Evolutionary conservation across 2,329 filamentous ascomycete genomes (phyloP).

Genomic region (Huntiella decipiens): DNA sequence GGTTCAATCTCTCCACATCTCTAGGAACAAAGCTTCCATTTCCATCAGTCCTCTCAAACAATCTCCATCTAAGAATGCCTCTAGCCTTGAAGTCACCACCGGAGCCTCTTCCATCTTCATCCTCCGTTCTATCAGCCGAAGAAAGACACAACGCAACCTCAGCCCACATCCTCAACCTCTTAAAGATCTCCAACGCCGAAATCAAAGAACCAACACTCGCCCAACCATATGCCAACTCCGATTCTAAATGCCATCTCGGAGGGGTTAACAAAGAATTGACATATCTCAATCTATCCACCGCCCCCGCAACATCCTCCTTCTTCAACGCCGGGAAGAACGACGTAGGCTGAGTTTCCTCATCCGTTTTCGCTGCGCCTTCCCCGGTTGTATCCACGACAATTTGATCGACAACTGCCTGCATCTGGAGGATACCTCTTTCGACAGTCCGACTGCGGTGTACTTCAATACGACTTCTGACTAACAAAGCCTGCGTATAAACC

Average conservation of each 20-base stretch:
- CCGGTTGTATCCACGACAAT: conserved; percentile 65
- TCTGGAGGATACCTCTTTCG: conserved; percentile 74
- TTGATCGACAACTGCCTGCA: conserved; percentile 90
- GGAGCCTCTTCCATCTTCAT: conserved; percentile 32
- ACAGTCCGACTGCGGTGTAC: conserved; percentile 70
- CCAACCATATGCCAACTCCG: conserved; percentile 87
- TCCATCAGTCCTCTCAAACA: conserved; percentile 51
- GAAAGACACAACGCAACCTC: conserved; percentile 85
- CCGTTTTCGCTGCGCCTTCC: conserved; percentile 13
- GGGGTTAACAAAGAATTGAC: conserved; percentile 71
- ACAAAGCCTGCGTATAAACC: conserved; percentile 80
- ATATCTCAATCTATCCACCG: conserved; percentile 59
- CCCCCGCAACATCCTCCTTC: conserved; percentile 53
- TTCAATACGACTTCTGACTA: conserved; percentile 81
- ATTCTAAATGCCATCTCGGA: conserved; percentile 82
- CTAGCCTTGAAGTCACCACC: conserved; percentile 63
- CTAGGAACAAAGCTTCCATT: conserved; percentile 18
- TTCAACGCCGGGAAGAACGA: conserved; percentile 68
- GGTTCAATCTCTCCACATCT: conserved; percentile 5
- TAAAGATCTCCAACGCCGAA: conserved; percentile 89
- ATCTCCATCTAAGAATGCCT: conserved; percentile 53
- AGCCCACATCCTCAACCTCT: conserved; percentile 80
- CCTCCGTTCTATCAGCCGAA: conserved; percentile 34
- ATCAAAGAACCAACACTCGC: conserved; percentile 68
- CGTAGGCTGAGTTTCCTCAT: conserved; percentile 30